Base-by-base conservation (phyloP, 1,284 basidiomycete species). In the Ustilago xerochloae region DNA sequence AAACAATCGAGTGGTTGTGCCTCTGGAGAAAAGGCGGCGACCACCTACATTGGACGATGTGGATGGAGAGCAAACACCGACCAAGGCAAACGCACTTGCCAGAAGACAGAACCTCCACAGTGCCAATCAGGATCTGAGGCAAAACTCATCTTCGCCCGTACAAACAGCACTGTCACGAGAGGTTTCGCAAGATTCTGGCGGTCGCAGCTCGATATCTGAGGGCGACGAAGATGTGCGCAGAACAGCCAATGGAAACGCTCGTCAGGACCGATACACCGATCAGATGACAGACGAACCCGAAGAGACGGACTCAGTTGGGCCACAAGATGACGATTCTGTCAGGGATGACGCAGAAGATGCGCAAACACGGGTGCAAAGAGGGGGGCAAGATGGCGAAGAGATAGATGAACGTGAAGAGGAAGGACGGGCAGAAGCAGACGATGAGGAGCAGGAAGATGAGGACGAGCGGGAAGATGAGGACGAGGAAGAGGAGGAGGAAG, bases 61-160 rank as follows among this genome's bases (percentile, higher is more conserved):
- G 3, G 71, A 75, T 18, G 67, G 67, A 8, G 72, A 75, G 46
- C 63, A 70, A 39, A 75, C 66, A 7, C 66, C 66, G 18, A 70
- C 72, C 3, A 75, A 67, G 36, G 47, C 65, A 2, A 64, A 46
- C 16, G 50, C 57, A 2, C 6, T 51, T 29, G 41, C 58, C 24
- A 49, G 20, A 18, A 43, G 29, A 48, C 55, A 52, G 36, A 6
- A 29, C 16, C 13, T 41, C 22, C 63, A 30, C 4, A 29, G 16
- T 12, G 36, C 10, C n/a, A 22, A 46, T 16, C 51, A 24, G 9
- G 24, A 16, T 16, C 29, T 24, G 30, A 49, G 7, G 18, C 30
- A 33, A n/a, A n/a, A 30, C 4, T 16, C 24, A n/a, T 29, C 46
- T 3, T 24, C 22, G 20, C 20, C 22, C 3, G 12, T 20, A 20